Evolutionary conservation across 2,329 filamentous ascomycete species (phyloP), one percentile per base, ranked within the genome.

Genomic region (Huntiella omanensis): DNA sequence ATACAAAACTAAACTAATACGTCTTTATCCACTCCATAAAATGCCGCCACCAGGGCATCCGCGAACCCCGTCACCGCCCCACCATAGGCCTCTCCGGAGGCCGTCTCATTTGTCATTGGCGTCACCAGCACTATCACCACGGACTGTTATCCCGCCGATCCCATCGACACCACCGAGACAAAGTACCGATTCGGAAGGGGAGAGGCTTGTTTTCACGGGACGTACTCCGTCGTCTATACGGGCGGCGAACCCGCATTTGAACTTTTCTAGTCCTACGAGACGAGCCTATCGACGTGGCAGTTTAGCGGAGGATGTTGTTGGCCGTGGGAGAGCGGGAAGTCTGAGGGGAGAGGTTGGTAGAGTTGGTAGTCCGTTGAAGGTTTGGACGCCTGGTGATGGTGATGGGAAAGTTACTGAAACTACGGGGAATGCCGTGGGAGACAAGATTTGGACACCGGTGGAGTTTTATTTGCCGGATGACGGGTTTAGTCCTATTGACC

Each of bases 171-270:
- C 43, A 40, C 5, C 36, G 40, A 7, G 22, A 10, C 22, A 10
- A n/a, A 16, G 37, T 15, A 40, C 11, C 1, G 35, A 16, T 13
- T 40, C 11, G 12, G 16, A 12, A 6, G 15, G 15, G 15, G 37
- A 19, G 16, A 40, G 8, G 8, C 22, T 28, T 28, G 22, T 28
- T 28, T 28, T 28, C 8, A 28, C 22, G 8, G 22, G 22, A 28
- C 22, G 22, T 4, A 10, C 45, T 5, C 28, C 39, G 4, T 43
- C 45, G n/a, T 43, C 45, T 5, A 42, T 47, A n/a, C 39, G 45
- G n/a, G 45, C 39, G n/a, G 39, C 45, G 33, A 47, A 47, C 34
- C 33, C 39, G 15, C 33, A 47, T 38, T 35, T 47, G 8, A 41
- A 13, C n/a, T 41, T 41, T n/a, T 11, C 40, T 6, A 32, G 19